Percentiles rank a stretch among this genome's conserved stretches.
phyloP scores from a whole-genome alignment of 768 basidiomycete species.

The Tylopilus plumbeoviolaceoides region DNA sequence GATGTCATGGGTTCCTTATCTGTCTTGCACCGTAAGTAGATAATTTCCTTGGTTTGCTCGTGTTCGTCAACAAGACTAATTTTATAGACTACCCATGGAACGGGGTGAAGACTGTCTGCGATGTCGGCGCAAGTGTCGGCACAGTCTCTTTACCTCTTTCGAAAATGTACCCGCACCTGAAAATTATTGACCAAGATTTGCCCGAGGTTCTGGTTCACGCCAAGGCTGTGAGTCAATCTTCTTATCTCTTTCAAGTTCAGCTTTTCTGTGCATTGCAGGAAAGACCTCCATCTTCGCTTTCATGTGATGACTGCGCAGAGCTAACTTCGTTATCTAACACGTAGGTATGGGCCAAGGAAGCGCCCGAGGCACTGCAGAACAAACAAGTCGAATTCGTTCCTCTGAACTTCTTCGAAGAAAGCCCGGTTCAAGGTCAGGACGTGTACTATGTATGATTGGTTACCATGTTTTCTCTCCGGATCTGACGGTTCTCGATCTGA shows the following conservation, averaged over 20 bases:
- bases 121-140: constrained; percentile 29
- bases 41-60: not conserved
- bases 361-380: constrained; percentile 16
- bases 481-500: not conserved
- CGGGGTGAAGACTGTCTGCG: constrained; percentile 23
- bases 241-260: not conserved
- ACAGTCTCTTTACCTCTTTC: constrained; percentile 26
- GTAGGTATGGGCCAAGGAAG: constrained; percentile 17
- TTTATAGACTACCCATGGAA: constrained; percentile 25
- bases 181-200: constrained; percentile 27
- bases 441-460: constrained; percentile 21
- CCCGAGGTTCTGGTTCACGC: constrained; percentile 24
- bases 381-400: constrained; percentile 14
- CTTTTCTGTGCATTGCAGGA: not conserved
- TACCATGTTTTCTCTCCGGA: not conserved
- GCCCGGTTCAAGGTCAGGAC: constrained; percentile 15
- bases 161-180: constrained; percentile 25
- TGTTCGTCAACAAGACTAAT: not conserved
- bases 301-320: too few relatives aligned
- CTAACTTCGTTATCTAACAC: not conserved
- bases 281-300: too few relatives aligned
- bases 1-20: constrained; percentile 22
- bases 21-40: constrained; percentile 20
- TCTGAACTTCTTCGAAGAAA: constrained; percentile 20
- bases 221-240: constrained; percentile 11